phyloP scores from a whole-genome alignment of 768 basidiomycete species.

The Pleurotus salmoneostramineus region DNA sequence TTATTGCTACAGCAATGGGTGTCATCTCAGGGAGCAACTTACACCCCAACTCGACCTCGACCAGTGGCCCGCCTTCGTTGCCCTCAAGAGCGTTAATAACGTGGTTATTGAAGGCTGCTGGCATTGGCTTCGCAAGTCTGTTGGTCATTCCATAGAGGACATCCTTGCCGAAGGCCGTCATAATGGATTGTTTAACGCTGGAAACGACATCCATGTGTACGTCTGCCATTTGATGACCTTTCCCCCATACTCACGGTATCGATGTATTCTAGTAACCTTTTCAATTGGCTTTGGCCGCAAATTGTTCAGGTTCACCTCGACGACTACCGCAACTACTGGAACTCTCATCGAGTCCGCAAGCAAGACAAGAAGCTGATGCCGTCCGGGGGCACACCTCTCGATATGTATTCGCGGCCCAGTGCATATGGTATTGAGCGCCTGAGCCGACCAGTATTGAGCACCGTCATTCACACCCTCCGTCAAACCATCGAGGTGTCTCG shows the following conservation, averaged over 20 bases:
- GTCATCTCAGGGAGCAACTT: conserved; percentile 12
- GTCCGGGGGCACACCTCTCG: conserved; percentile 18
- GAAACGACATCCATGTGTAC: conserved; percentile 15
- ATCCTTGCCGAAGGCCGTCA: conserved; percentile 16
- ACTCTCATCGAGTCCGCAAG: conserved; percentile 17
- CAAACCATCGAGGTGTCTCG: conserved; percentile 11
- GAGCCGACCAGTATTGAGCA: conserved; percentile 12
- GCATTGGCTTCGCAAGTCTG: conserved; percentile 19
- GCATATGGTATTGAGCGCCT: conserved; percentile 11
- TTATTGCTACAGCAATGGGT: too few relatives aligned
- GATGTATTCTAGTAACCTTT: conserved; percentile 9
- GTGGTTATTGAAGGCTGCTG: conserved; percentile 25
- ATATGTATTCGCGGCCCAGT: conserved; percentile 14
- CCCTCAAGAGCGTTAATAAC: conserved; percentile 23
- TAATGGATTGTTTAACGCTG: conserved; percentile 13
- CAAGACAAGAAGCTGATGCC: conserved; percentile 20
- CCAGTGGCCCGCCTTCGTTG: conserved; percentile 12
- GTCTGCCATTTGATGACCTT: neutral
- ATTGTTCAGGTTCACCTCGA: conserved; percentile 20
- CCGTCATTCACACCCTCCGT: conserved; percentile 14
- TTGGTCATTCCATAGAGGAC: conserved; percentile 14
- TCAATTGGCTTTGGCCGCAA: conserved; percentile 24
- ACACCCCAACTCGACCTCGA: conserved; percentile 18
- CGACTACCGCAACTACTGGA: conserved; percentile 22
- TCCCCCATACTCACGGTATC: neutral